A percentile compares a stretch with the other conserved stretches of the same genome.
phyloP scores from a whole-genome alignment of 2,329 filamentous ascomycete genomes.

The Lecanoromycetidae sp. region DNA sequence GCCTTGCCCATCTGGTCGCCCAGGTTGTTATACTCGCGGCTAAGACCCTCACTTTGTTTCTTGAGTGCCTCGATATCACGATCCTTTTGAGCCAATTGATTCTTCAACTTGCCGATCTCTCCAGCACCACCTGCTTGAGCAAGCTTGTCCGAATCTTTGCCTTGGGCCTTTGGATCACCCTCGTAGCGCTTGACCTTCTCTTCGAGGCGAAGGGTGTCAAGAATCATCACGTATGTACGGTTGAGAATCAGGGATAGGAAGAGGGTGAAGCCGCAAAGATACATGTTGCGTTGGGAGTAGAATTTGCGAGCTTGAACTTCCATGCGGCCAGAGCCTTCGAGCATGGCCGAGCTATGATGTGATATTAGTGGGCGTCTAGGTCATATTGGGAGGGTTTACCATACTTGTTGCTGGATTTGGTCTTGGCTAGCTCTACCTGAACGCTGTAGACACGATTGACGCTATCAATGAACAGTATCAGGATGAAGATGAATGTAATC shows the following conservation, averaged over 20 bases:
- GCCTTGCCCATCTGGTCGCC: constrained; percentile 65
- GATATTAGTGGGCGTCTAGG: constrained; percentile 22
- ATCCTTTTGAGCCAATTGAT: constrained; percentile 61
- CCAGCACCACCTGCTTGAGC: constrained; percentile 60
- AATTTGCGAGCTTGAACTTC: constrained; percentile 99
- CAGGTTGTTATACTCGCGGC: constrained; percentile 73
- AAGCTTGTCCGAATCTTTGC: constrained; percentile 61
- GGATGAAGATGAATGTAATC: constrained; percentile 98
- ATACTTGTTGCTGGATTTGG: constrained; percentile 44
- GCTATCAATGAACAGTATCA: constrained; percentile 95
- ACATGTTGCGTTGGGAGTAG: constrained; percentile 99
- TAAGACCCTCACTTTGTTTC: constrained; percentile 79
- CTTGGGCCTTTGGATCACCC: constrained; percentile 46
- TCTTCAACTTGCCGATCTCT: constrained; percentile 62
- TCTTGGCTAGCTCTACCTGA: constrained; percentile 70
- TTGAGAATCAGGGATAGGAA: constrained; percentile 98
- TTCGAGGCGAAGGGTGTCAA: constrained; percentile 83
- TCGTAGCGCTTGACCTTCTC: constrained; percentile 79
- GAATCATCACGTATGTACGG: constrained; percentile 96
- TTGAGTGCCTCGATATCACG: constrained; percentile 75
- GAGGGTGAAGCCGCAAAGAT: constrained; percentile 97
- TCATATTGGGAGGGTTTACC: background rate
- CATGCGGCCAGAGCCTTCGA: constrained; percentile 78
- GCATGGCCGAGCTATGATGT: constrained; percentile 49
- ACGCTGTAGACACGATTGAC: constrained; percentile 95